A percentile compares a stretch with the other conserved stretches of the same genome.
phyloP scores from a whole-genome alignment of 148 eudicot genomes.

The Diospyros kaki region DNA sequence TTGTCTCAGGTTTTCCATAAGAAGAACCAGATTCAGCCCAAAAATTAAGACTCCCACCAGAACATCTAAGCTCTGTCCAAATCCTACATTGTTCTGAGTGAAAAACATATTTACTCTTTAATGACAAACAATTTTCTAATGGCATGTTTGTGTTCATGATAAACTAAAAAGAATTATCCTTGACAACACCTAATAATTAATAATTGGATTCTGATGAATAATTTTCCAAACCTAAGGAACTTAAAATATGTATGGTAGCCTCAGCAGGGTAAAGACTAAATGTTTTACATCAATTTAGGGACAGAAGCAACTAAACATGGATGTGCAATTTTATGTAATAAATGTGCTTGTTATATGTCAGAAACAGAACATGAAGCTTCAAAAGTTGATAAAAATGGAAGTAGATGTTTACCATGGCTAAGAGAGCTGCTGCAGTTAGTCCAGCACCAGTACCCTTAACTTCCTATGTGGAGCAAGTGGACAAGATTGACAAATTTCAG shows the following conservation, averaged over 20 bases:
- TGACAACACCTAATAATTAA: too few relatives aligned
- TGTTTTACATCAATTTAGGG: too few relatives aligned
- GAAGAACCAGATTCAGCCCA: background rate
- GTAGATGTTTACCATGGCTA: constrained; percentile 67
- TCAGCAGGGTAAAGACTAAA: background rate
- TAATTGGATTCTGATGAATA: too few relatives aligned
- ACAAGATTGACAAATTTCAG: constrained; percentile 15
- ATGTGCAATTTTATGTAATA: background rate
- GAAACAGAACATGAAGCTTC: background rate
- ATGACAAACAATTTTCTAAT: background rate
- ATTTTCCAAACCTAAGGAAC: too few relatives aligned
- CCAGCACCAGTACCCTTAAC: constrained; percentile 97
- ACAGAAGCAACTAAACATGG: background rate
- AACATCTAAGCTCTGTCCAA: too few relatives aligned
- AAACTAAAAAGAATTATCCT: background rate
- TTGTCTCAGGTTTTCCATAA: background rate
- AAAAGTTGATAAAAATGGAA: background rate
- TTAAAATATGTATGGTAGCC: too few relatives aligned
- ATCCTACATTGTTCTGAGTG: too few relatives aligned
- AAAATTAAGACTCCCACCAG: background rate
- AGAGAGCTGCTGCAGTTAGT: constrained; percentile 86
- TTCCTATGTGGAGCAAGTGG: constrained; percentile 46
- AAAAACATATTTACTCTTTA: background rate
- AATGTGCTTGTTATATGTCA: too few relatives aligned
- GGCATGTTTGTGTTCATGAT: background rate